Base-by-base conservation (phyloP, 2,329 filamentous ascomycete genomes). In the Fusarium irregulare region DNA sequence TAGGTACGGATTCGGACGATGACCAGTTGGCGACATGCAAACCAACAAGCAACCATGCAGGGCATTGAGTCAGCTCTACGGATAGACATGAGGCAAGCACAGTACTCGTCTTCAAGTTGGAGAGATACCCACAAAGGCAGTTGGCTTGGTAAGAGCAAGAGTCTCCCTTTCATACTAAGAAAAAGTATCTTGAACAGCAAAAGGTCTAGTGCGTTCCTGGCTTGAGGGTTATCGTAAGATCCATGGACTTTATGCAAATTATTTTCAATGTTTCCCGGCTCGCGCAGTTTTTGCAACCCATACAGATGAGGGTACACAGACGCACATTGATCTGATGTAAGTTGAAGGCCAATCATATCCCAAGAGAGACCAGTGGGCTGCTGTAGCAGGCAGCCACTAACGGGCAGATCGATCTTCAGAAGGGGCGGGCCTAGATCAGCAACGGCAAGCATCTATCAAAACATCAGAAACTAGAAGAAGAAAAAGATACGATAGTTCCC, bases 341-440 rank as follows among this genome's bases (percentile, higher is more conserved):
- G 67, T 58, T 60, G n/a, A 41, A 68, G 44, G 21, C 68, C 68
- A 71, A 71, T 71, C 55, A 61, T 21, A 56, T 59, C 25, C 20
- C 50, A 18, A 47, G 40, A 59, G 55, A 71, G 50, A 57, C 54
- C 27, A 32, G 27, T 58, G 47, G 47, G 50, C 47, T 71, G 46
- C 55, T 71, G 59, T 56, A 56, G 62, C 47, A 47, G 64, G 27
- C 67, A 70, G 59, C 68, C 68, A 71, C 68, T 45, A 68, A 65
- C 37, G 14, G 49, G 64, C 32, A 40, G 67, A 64, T 71, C 51
- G 63, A 71, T 70, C 64, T 54, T 25, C 60, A 57, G 53, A 67
- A 70, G 50, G 44, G 66, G 53, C 60, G 66, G 67, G 62, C 48
- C 54, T 49, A 37, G 54, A 56, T 64, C 65, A 67, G 37, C 56